Percentiles rank a stretch among this genome's conserved stretches.
Evolutionary conservation across 805 yeast genomes (phyloP).

Genomic region (Teunomyces barrocoloradensis): DNA sequence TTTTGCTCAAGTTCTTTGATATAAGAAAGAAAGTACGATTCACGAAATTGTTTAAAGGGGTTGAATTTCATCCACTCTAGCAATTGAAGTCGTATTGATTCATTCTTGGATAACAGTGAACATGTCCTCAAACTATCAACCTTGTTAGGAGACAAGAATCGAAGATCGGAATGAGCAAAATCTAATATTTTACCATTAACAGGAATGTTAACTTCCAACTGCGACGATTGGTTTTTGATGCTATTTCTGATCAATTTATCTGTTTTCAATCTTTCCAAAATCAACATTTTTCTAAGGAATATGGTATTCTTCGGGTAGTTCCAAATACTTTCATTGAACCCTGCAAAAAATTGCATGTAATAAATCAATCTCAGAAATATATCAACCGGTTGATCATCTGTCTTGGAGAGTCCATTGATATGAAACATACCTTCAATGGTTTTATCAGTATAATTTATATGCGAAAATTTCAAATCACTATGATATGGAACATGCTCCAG

Average conservation of each 20-base stretch:
- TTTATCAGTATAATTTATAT: conserved; percentile 19
- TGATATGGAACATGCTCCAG: conserved; percentile 1
- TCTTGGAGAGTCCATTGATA: conserved; percentile 1
- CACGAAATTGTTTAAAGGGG: conserved; percentile 33
- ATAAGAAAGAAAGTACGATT: conserved; percentile 18
- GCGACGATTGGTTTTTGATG: neutral
- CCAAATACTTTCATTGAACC: conserved; percentile 8
- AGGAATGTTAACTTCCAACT: conserved; percentile 13
- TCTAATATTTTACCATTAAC: conserved; percentile 31
- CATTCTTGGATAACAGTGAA: conserved; percentile 13
- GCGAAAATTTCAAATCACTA: conserved; percentile 17
- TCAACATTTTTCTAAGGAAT: conserved; percentile 2
- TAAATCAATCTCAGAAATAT: neutral
- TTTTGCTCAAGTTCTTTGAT: conserved; percentile 14
- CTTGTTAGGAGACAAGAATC: conserved; percentile 20
- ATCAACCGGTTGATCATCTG: neutral
- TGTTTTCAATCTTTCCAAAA: conserved; percentile 6
- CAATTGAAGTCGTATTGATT: conserved; percentile 22
- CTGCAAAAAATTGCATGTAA: conserved; percentile 9
- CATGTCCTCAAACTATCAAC: conserved; percentile 10
- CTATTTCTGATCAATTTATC: conserved; percentile 2
- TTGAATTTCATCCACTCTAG: conserved; percentile 37
- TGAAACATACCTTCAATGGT: conserved; percentile 18
- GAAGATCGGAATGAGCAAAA: conserved; percentile 34
- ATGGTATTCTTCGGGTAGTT: conserved; percentile 1